A percentile compares a stretch with the other conserved stretches of the same genome.
phyloP scores from a whole-genome alignment of 179 eudicot genomes.

The Silene vulgaris region DNA sequence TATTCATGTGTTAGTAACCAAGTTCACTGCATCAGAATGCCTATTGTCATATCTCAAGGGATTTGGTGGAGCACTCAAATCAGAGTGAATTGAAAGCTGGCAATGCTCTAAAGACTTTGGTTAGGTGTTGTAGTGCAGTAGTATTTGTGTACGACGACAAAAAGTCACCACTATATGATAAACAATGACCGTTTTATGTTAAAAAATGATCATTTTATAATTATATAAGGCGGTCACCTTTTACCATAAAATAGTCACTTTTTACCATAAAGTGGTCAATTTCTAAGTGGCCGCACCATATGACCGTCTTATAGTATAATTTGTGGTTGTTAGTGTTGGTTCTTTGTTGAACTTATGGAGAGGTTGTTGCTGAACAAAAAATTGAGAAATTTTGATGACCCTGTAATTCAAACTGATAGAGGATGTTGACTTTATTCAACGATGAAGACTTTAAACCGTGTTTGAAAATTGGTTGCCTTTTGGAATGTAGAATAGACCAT shows the following conservation, averaged over 20 bases:
- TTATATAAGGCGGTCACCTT: too few relatives aligned
- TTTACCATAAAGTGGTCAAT: too few relatives aligned
- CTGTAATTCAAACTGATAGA: not conserved
- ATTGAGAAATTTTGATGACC: not conserved
- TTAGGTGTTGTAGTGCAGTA: conserved; percentile 6
- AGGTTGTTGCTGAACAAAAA: conserved; percentile 16
- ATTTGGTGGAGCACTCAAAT: conserved; percentile 18
- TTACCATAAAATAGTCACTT: too few relatives aligned
- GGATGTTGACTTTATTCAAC: conserved; percentile 5
- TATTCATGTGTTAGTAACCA: conserved; percentile 15
- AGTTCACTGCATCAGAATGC: conserved; percentile 27
- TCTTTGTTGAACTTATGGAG: conserved; percentile 15
- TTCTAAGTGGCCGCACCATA: too few relatives aligned
- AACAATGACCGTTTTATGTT: too few relatives aligned
- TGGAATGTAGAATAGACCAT: conserved; percentile 11
- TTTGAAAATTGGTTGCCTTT: conserved; percentile 7
- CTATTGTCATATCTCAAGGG: conserved; percentile 20
- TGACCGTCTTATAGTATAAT: too few relatives aligned
- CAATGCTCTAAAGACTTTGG: conserved; percentile 15
- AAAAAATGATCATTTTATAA: too few relatives aligned
- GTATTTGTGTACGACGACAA: too few relatives aligned
- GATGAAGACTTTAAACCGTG: not conserved
- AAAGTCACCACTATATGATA: too few relatives aligned
- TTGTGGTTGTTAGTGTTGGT: not conserved
- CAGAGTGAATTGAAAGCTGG: conserved; percentile 24